A percentile compares a stretch with the other conserved stretches of the same genome.
Conservation (phyloP, 2,329 filamentous ascomycete genomes). For the Hypomyces rosellus region DNA sequence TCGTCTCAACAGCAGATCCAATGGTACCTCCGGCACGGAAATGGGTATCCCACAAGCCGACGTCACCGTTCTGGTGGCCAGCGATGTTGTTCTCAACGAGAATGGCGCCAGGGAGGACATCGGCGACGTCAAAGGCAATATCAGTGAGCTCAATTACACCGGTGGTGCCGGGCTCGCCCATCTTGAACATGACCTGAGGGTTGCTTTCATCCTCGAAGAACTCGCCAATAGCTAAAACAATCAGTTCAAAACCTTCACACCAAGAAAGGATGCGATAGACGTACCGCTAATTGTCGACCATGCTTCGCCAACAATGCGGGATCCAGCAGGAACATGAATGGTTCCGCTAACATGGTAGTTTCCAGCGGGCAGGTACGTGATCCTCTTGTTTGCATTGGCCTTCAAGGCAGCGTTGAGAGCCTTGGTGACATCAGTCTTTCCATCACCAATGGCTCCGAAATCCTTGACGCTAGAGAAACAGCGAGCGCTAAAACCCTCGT, state of each 20-base stretch:
- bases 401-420: slow-evolving; percentile 74
- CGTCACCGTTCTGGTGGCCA: slow-evolving; percentile 31
- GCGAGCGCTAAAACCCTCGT: slow-evolving; percentile 9
- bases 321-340: slow-evolving; percentile 9
- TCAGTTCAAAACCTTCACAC: too few species aligned
- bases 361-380: slow-evolving; percentile 13
- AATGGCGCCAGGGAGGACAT: slow-evolving; percentile 60
- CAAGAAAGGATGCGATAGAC: neutral
- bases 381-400: slow-evolving; percentile 9
- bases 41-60: slow-evolving; percentile 40
- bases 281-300: slow-evolving; percentile 12
- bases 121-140: slow-evolving; percentile 59
- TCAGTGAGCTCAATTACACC: slow-evolving; percentile 67
- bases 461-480: slow-evolving; percentile 54
- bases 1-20: slow-evolving; percentile 12
- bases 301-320: slow-evolving; percentile 10
- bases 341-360: slow-evolving; percentile 33
- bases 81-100: slow-evolving; percentile 58
- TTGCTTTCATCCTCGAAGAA: slow-evolving; percentile 11
- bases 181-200: slow-evolving; percentile 43
- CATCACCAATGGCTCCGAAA: slow-evolving; percentile 59
- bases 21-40: slow-evolving; percentile 38
- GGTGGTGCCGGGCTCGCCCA: slow-evolving; percentile 53
- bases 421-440: slow-evolving; percentile 67
- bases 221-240: neutral